Evolutionary conservation across 202 grass and related monocot species (phyloP).

Genomic region (Saccharum hybrid): DNA sequence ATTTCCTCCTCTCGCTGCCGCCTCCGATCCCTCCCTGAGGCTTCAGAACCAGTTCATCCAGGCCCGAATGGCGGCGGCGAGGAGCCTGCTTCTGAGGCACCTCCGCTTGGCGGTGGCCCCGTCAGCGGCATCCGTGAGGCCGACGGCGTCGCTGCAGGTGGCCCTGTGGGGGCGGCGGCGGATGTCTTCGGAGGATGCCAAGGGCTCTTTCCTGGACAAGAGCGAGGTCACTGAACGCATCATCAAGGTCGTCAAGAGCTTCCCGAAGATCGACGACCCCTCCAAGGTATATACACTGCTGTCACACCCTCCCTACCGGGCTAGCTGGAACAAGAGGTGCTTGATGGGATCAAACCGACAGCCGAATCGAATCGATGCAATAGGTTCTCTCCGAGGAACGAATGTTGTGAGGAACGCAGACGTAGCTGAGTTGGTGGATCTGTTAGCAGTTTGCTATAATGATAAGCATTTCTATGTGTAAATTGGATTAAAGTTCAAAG

Average conservation of each 20-base stretch:
- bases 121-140: conserved; percentile 37
- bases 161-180: conserved; percentile 52
- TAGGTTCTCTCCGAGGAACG: neutral
- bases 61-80: conserved; percentile 56
- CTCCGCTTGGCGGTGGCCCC: conserved; percentile 56
- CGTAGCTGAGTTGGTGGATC: conserved; percentile 8
- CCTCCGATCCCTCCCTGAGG: conserved; percentile 17
- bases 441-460: neutral
- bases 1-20: neutral
- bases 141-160: conserved; percentile 46
- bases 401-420: neutral
- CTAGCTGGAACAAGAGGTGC: neutral
- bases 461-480: neutral
- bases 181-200: conserved; percentile 67
- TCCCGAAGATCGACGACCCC: conserved; percentile 69
- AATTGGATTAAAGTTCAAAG: neutral
- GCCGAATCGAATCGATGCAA: neutral
- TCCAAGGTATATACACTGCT: conserved; percentile 56
- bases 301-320: neutral
- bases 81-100: conserved; percentile 70
- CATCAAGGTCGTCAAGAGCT: conserved; percentile 77
- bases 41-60: neutral
- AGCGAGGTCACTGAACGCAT: conserved; percentile 74
- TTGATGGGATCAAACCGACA: neutral
- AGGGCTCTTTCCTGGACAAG: conserved; percentile 86